These are phyloP conservation scores for Boletus coccyginus DNA, from an alignment of 768 basidiomycete genomes.

Conservation along the genomic window DNA sequence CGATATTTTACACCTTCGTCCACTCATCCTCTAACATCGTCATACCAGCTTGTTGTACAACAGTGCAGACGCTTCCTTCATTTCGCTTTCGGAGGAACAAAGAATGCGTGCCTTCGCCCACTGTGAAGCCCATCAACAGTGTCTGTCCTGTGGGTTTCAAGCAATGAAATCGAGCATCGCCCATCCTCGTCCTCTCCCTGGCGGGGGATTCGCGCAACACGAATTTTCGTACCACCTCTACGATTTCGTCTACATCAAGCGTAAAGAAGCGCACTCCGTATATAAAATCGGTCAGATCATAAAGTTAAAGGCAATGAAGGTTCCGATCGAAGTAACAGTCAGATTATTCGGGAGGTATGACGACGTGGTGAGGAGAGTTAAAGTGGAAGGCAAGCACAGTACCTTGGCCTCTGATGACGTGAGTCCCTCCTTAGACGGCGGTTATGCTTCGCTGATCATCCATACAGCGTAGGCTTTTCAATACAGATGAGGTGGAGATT, in stretches of 20 bases:
- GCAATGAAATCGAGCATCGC: conserved; percentile 23
- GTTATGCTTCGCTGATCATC: conserved; percentile 9
- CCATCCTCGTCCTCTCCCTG: conserved; percentile 25
- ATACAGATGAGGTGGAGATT: conserved; percentile 28
- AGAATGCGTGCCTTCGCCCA: conserved; percentile 28
- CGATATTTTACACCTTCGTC: conserved; percentile 8
- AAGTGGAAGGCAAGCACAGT: conserved; percentile 8
- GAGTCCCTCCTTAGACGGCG: conserved; percentile 1
- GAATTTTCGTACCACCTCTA: conserved; percentile 51
- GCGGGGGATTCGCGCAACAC: conserved; percentile 38
- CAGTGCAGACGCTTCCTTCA: conserved; percentile 44
- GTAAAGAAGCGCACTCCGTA: conserved; percentile 22
- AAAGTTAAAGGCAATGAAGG: conserved; percentile 30
- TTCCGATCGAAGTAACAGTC: conserved; percentile 35
- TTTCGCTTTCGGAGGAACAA: conserved; percentile 39
- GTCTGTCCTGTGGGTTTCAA: conserved; percentile 48
- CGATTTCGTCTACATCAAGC: conserved; percentile 62
- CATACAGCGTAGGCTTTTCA: conserved; percentile 39
- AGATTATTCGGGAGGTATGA: conserved; percentile 47
- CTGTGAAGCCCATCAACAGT: conserved; percentile 37
- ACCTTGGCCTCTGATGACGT: conserved; percentile 44
- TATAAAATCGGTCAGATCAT: conserved; percentile 59
- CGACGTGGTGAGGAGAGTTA: conserved; percentile 31
- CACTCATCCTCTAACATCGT: not conserved
- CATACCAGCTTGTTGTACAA: conserved; percentile 50